These are phyloP conservation scores for Dalbergia cultrata DNA, from an alignment of 306 rosid genomes.

Conservation along the genomic window DNA sequence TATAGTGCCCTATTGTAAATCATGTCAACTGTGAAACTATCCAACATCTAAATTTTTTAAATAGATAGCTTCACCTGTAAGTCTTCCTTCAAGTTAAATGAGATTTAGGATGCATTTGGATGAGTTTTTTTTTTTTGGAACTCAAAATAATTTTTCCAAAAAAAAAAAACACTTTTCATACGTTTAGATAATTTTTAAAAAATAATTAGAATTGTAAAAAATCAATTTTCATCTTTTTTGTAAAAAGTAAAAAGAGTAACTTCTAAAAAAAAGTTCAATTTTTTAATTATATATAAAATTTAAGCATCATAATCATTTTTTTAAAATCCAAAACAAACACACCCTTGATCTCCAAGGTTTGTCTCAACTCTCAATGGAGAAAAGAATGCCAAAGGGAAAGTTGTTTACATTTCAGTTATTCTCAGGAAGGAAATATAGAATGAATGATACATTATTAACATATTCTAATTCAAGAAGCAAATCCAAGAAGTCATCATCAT, in stretches of 20 bases:
- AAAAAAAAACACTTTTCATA: too few relatives aligned
- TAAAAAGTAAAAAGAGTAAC: too few relatives aligned
- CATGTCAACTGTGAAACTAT: background rate
- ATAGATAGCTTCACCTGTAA: background rate
- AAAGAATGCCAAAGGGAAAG: conserved; percentile 6
- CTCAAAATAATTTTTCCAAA: too few relatives aligned
- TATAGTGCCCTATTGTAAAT: background rate
- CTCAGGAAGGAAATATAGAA: background rate
- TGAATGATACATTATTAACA: background rate
- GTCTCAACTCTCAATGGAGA: background rate
- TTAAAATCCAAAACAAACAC: too few relatives aligned
- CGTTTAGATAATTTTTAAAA: too few relatives aligned
- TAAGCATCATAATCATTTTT: too few relatives aligned
- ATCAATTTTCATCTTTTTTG: too few relatives aligned
- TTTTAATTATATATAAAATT: too few relatives aligned
- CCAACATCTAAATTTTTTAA: background rate
- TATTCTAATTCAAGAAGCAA: background rate
- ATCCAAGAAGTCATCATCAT: background rate
- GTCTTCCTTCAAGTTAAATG: background rate
- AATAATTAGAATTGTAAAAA: too few relatives aligned
- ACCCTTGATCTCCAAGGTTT: too few relatives aligned
- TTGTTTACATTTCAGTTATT: background rate
- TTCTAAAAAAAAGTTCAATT: too few relatives aligned
- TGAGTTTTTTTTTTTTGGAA: too few relatives aligned
- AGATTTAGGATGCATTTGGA: background rate